Conservation (phyloP, 2,329 filamentous ascomycete species). For the Trichoderma pleuroti region DNA sequence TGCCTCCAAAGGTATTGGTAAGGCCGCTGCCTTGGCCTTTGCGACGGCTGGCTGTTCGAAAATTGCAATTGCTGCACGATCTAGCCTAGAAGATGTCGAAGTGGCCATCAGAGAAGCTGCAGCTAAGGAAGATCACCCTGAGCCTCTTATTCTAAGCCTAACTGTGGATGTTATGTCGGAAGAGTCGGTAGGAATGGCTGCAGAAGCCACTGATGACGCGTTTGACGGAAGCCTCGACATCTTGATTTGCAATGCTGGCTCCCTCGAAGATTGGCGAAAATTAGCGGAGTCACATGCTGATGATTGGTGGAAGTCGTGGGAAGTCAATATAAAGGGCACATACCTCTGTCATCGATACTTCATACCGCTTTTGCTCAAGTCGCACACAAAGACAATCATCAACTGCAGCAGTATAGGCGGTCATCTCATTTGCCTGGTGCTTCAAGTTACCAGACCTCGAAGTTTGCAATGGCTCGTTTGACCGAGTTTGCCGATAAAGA, state of each 20-base stretch:
- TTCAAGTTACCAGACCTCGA: slow-evolving; percentile 43
- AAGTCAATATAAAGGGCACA: slow-evolving; percentile 42
- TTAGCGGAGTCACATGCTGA: slow-evolving; percentile 38
- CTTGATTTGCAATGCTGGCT: slow-evolving; percentile 44
- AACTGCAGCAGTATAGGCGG: slow-evolving; percentile 1
- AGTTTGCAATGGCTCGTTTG: slow-evolving; percentile 48
- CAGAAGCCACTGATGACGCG: slow-evolving; percentile 24
- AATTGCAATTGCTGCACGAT: slow-evolving; percentile 54
- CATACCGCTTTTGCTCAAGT: slow-evolving; percentile 36
- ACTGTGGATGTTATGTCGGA: slow-evolving; percentile 38
- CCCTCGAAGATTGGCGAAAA: slow-evolving; percentile 35
- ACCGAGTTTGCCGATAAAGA: slow-evolving; percentile 48
- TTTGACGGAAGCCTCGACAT: slow-evolving; percentile 38
- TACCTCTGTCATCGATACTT: slow-evolving; percentile 46
- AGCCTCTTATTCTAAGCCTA: slow-evolving; percentile 38
- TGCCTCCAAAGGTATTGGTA: slow-evolving; percentile 53
- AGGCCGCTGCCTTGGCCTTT: slow-evolving; percentile 51
- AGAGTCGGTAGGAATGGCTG: slow-evolving; percentile 33
- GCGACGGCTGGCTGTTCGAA: slow-evolving; percentile 49
- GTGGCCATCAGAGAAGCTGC: slow-evolving; percentile 35
- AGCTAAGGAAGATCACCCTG: slow-evolving; percentile 6
- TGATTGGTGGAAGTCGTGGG: slow-evolving; percentile 42
- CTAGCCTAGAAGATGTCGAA: slow-evolving; percentile 37
- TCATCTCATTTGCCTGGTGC: not conserved
- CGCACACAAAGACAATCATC: not conserved